phyloP scores from a whole-genome alignment of 1,284 basidiomycete species.

The Xerocomus nothofagi region DNA sequence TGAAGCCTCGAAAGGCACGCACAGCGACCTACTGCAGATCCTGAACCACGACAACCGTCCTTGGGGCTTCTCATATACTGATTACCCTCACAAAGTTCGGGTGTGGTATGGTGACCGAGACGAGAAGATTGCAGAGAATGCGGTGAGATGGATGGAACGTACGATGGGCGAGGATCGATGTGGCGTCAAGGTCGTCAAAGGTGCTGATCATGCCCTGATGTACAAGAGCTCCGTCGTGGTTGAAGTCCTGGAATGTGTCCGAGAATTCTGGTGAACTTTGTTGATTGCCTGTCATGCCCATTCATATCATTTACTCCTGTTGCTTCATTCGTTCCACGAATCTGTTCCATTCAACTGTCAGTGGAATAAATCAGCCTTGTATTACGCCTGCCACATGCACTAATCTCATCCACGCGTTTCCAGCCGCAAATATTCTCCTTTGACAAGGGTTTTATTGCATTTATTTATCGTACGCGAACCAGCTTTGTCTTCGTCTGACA shows the following conservation, averaged over 20 bases:
- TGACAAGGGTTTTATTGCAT: conserved; percentile 9
- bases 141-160: conserved; percentile 88
- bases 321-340: conserved; percentile 26
- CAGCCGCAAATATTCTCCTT: conserved; percentile 4
- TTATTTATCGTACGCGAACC: conserved; percentile 31
- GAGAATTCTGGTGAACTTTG: conserved; percentile 54
- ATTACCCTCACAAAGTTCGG: conserved; percentile 77
- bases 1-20: conserved; percentile 88
- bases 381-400: conserved; percentile 3
- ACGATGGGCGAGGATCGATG: conserved; percentile 79
- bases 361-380: conserved; percentile 18
- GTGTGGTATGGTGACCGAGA: conserved; percentile 95
- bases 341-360: conserved; percentile 7
- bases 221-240: conserved; percentile 86
- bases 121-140: conserved; percentile 88
- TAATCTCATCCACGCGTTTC: conserved; percentile 10
- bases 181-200: conserved; percentile 78
- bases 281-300: conserved; percentile 1
- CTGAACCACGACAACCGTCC: conserved; percentile 83
- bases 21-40: conserved; percentile 88
- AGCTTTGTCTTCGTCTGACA: conserved; percentile 19
- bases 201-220: conserved; percentile 92
- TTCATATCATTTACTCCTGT: conserved; percentile 11
- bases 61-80: conserved; percentile 81
- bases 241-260: conserved; percentile 77